Percentiles rank a stretch among this genome's conserved stretches.
Conservation (phyloP, 352 stramenopile species). For the Paralagenidium karlingii region DNA sequence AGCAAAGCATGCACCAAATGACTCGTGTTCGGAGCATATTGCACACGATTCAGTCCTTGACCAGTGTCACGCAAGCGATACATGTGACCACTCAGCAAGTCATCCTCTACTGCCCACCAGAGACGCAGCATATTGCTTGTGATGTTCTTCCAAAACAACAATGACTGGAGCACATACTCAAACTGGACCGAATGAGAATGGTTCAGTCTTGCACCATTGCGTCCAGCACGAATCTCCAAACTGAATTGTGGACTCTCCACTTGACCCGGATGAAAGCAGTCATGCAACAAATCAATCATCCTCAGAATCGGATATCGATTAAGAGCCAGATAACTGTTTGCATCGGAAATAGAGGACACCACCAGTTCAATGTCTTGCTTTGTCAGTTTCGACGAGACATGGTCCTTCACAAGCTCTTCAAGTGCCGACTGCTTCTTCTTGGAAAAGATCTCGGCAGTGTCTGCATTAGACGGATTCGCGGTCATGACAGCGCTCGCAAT, state of each 20-base stretch:
- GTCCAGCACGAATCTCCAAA: conserved; percentile 43
- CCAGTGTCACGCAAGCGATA: conserved; percentile 54
- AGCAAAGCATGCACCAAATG: conserved; percentile 36
- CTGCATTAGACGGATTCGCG: conserved; percentile 5
- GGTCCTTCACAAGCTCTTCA: conserved; percentile 21
- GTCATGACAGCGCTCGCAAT: conserved; percentile 38
- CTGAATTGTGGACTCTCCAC: conserved; percentile 17
- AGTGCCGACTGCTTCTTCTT: conserved; percentile 11
- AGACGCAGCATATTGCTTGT: conserved; percentile 42
- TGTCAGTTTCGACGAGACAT: conserved; percentile 26
- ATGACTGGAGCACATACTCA: conserved; percentile 52
- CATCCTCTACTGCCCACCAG: conserved; percentile 51
- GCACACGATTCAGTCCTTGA: conserved; percentile 54
- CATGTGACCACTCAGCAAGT: conserved; percentile 30
- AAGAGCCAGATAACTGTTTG: conserved; percentile 39
- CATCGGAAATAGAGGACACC: conserved; percentile 39
- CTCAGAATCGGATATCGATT: conserved; percentile 42
- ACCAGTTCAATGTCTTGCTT: conserved; percentile 36
- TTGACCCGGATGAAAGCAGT: conserved; percentile 38
- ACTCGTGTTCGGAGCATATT: conserved; percentile 43
- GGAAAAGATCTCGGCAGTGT: conserved; percentile 19
- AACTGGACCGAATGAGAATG: conserved; percentile 47
- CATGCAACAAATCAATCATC: conserved; percentile 50
- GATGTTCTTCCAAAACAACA: conserved; percentile 51
- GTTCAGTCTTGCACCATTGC: conserved; percentile 40